phyloP scores from a whole-genome alignment of 176 grass and related monocot species.

The Carex scoparia region DNA sequence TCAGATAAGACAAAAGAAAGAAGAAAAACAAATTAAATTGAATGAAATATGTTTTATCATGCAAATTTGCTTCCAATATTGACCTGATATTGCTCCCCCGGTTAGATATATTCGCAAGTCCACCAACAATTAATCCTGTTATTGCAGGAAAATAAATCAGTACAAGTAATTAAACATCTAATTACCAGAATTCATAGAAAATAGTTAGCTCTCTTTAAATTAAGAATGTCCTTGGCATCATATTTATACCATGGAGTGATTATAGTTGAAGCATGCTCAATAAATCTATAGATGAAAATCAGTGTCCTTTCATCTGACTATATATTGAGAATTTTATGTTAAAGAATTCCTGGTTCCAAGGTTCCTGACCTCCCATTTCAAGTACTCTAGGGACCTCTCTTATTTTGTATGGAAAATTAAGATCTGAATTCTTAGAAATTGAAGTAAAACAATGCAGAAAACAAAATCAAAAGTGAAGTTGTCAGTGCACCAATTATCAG shows the following conservation, averaged over 20 bases:
- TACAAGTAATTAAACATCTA: not conserved
- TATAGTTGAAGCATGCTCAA: not conserved
- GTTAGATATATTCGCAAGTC: slow-evolving; percentile 82
- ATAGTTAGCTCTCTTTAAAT: not conserved
- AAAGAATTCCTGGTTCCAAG: not conserved
- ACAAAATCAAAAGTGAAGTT: not conserved
- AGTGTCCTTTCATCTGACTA: not conserved
- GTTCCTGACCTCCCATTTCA: not conserved
- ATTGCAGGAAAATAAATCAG: slow-evolving; percentile 23
- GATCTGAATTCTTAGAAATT: not conserved
- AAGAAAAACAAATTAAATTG: not conserved
- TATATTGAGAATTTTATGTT: not conserved
- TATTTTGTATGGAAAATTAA: not conserved
- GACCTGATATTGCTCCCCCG: slow-evolving; percentile 75
- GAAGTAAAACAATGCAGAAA: not conserved
- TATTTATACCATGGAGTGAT: not conserved
- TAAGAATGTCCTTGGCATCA: not conserved
- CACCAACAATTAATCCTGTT: slow-evolving; percentile 77
- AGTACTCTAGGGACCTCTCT: not conserved
- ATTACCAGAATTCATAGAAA: not conserved
- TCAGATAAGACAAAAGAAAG: slow-evolving; percentile 15
- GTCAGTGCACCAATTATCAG: slow-evolving; percentile 61
- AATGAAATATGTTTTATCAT: not conserved
- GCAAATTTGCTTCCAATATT: slow-evolving; percentile 14
- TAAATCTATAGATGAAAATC: not conserved